phyloP scores from a whole-genome alignment of 2,329 filamentous ascomycete genomes.

The Fusarium sarcochroum region DNA sequence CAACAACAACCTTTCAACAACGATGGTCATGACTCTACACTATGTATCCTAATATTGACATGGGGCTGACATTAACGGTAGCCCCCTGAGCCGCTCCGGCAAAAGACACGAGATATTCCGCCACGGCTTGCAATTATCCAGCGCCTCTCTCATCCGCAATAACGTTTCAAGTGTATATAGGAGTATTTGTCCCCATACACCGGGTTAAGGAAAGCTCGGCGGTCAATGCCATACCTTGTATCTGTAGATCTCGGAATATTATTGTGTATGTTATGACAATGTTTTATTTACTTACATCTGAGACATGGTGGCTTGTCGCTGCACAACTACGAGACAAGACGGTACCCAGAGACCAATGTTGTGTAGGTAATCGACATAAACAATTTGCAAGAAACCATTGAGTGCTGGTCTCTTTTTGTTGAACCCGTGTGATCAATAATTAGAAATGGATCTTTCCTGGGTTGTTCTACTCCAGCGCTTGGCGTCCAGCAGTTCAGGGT shows the following conservation, averaged over 20 bases:
- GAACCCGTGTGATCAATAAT: too few species aligned
- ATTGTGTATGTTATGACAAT: too few species aligned
- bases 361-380: too few species aligned
- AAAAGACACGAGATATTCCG: slow-evolving; percentile 12
- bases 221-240: neutral
- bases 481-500: too few species aligned
- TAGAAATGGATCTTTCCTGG: too few species aligned
- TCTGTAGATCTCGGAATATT: neutral
- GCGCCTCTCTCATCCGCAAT: neutral
- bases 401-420: too few species aligned
- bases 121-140: slow-evolving; percentile 10
- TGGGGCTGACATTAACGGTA: slow-evolving; percentile 14
- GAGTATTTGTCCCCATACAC: neutral
- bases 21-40: neutral
- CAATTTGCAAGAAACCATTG: too few species aligned
- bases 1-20: neutral
- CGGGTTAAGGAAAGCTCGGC: neutral
- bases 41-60: slow-evolving; percentile 1
- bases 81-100: slow-evolving; percentile 8
- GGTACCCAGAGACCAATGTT: too few species aligned
- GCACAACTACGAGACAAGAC: too few species aligned
- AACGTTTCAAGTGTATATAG: neutral
- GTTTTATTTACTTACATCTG: too few species aligned
- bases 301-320: too few species aligned
- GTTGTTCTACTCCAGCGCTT: too few species aligned